These are phyloP conservation scores for Monilinia fructigena DNA, from an alignment of 2,329 filamentous ascomycete species.

Conservation along the genomic window DNA sequence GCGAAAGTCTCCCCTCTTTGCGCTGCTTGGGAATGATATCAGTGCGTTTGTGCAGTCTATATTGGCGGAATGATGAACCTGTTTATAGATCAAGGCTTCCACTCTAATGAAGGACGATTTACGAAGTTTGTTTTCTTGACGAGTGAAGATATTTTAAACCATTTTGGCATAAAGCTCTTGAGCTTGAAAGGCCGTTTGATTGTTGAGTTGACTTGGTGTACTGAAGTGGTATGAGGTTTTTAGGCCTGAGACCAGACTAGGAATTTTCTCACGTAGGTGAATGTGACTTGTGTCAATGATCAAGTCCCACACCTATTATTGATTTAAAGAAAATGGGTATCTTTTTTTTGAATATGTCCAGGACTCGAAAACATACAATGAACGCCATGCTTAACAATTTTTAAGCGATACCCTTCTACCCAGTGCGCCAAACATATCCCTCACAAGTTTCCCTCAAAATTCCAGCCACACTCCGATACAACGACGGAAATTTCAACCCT, in stretches of 20 bases:
- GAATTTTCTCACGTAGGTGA: background rate
- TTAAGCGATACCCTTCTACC: background rate
- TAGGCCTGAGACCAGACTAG: background rate
- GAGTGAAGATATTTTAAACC: background rate
- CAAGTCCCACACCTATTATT: background rate
- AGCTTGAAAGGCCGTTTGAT: too few relatives aligned
- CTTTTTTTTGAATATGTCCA: background rate
- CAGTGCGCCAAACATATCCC: background rate
- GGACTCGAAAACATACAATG: background rate
- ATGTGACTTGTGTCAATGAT: background rate
- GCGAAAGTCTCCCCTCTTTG: conserved; percentile 22
- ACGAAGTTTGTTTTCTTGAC: background rate
- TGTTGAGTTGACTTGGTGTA: too few relatives aligned
- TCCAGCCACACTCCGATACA: conserved; percentile 3
- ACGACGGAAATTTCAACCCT: background rate
- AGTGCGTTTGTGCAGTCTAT: conserved; percentile 8
- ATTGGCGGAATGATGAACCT: conserved; percentile 3
- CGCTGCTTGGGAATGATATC: conserved; percentile 12
- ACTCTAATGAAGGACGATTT: conserved; percentile 4
- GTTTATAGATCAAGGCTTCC: background rate
- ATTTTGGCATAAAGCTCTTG: background rate
- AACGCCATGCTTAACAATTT: background rate
- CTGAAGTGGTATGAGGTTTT: too few relatives aligned
- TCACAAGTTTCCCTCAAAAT: background rate
- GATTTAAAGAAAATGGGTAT: background rate